Base-by-base conservation (phyloP, 176 grass and related monocot genomes). In the Carex myosuroides region DNA sequence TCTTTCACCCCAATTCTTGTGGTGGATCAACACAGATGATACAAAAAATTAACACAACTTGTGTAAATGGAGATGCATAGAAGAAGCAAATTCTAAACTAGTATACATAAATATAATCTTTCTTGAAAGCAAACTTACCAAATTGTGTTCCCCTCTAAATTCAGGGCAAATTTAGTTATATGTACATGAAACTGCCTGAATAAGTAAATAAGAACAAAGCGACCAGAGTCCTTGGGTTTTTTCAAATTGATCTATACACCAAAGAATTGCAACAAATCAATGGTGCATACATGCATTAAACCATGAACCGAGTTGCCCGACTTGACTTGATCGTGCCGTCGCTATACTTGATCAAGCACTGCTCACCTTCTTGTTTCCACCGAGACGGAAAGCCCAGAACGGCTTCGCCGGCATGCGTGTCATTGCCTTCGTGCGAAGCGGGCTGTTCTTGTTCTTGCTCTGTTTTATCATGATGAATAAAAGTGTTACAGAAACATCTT, bases 391-490 rank as follows among this genome's bases (percentile, higher is more conserved):
- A 81, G 88, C 69, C 80, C 76, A 84, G 77, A 81, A 80, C 0
- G 78, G 87, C 83, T 90, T 95, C 5, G 86, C 91, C n/a, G 88
- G 87, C 5, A 58, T 87, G 69, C 78, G 88, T 41, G 84, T 86
- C 29, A 84, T 3, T 33, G 96, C 91, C 91, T 93, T 95, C 60
- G 89, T 91, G 86, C 91, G 88, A 42, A 99, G 83, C 46, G 93
- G 86, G 72, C 88, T 95, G 84, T 59, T 82, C 86, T 99, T 95
- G 81, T 54, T 82, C 85, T 99, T 95, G 85, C 71, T 87, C 96
- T 99, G 88, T 84, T 88, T 88, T 32, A 37, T 72, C 6, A 76
- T 77, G 13, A 46, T 75, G n/a, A 13, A 52, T 60, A 79, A n/a
- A 82, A 87, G 26, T 53, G 71, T 67, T 67, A 52, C 1, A 56